Conservation (phyloP, 192 early-diverging fungal species). For the Backusella parvicylindrica region DNA sequence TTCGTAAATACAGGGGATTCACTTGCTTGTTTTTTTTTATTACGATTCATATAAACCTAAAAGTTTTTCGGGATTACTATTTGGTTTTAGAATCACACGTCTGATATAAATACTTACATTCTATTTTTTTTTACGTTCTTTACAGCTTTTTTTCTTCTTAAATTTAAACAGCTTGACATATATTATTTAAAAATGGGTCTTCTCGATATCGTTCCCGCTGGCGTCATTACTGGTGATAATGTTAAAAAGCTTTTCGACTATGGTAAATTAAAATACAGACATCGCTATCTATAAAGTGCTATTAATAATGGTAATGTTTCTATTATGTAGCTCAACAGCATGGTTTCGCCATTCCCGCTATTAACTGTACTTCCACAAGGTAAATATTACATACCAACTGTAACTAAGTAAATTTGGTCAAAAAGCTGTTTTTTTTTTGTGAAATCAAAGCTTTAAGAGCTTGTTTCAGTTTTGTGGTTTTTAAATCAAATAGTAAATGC, state of each 20-base stretch:
- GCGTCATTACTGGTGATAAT: conserved; percentile 92
- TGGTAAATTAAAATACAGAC: conserved; percentile 15
- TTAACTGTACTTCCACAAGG: conserved; percentile 92
- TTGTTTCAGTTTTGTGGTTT: neutral
- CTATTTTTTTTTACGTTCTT: neutral
- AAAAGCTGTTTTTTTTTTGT: neutral
- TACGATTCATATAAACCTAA: neutral
- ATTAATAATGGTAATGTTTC: neutral
- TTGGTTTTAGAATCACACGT: neutral
- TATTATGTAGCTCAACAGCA: conserved; percentile 53
- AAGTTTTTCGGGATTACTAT: neutral
- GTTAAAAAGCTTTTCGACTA: conserved; percentile 80
- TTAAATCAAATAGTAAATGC: too few relatives aligned
- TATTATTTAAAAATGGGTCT: conserved; percentile 59
- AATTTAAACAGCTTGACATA: neutral
- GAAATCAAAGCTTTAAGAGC: neutral
- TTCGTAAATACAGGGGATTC: neutral
- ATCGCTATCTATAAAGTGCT: neutral
- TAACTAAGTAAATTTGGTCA: neutral
- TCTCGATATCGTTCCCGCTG: conserved; percentile 81
- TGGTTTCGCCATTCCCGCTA: conserved; percentile 90
- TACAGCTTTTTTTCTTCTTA: conserved; percentile 7
- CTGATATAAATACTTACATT: neutral
- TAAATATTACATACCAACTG: neutral
- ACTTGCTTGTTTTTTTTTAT: neutral